These are phyloP conservation scores for Avena eriantha DNA, from an alignment of 176 grass and related monocot genomes.

Conservation along the genomic window DNA sequence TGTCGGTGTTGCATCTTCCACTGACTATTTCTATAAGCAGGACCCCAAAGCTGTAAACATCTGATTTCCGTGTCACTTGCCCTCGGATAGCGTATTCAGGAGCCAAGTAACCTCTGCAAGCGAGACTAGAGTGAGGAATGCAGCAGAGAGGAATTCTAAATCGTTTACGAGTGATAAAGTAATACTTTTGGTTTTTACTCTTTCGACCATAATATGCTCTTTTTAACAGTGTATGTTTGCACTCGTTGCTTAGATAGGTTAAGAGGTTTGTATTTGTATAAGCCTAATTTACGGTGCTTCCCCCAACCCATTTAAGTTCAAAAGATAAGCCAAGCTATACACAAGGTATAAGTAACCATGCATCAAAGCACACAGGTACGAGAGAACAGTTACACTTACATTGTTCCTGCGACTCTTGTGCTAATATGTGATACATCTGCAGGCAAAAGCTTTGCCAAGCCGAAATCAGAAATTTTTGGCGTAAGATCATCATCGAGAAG, in stretches of 20 bases:
- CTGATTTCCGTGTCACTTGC: conserved; percentile 82
- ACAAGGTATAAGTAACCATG: background rate
- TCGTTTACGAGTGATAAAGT: background rate
- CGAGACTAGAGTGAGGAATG: conserved; percentile 15
- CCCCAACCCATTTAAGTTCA: background rate
- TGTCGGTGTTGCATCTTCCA: conserved; percentile 77
- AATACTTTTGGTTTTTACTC: background rate
- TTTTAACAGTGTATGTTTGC: background rate
- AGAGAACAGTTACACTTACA: conserved; percentile 54
- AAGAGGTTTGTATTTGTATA: background rate
- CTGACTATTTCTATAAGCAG: conserved; percentile 74
- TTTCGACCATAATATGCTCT: background rate
- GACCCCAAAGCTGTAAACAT: conserved; percentile 83
- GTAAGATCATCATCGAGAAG: too few relatives aligned
- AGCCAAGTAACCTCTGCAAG: conserved; percentile 75
- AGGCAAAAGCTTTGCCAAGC: conserved; percentile 74
- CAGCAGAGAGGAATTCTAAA: background rate
- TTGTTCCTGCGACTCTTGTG: conserved; percentile 77
- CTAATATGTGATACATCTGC: conserved; percentile 74
- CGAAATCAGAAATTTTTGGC: too few relatives aligned
- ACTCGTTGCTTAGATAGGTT: background rate
- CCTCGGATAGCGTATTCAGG: conserved; percentile 85
- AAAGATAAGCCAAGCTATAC: background rate
- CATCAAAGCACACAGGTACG: background rate
- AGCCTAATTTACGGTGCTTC: background rate